Percentiles rank a stretch among this genome's conserved stretches.
phyloP scores from a whole-genome alignment of 148 eudicot genomes.

The Diospyros kaki region DNA sequence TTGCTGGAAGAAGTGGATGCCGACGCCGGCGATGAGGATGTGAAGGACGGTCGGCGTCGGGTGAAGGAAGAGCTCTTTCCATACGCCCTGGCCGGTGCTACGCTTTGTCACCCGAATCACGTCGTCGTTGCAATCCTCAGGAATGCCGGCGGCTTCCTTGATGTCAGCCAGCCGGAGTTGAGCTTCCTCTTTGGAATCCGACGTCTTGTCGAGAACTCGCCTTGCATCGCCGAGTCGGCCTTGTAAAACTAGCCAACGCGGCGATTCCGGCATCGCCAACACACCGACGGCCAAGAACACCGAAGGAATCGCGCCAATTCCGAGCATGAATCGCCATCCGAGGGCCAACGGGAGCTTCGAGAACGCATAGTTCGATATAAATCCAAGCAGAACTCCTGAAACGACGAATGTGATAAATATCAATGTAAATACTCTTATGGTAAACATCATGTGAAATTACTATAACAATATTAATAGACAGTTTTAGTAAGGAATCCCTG shows the following conservation, averaged over 20 bases:
- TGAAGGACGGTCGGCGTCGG: conserved; percentile 39
- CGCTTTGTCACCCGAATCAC: conserved; percentile 31
- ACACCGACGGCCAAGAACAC: conserved; percentile 49
- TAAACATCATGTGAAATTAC: no score
- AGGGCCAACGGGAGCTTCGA: conserved; percentile 45
- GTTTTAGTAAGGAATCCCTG: no score
- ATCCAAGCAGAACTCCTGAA: conserved; percentile 49
- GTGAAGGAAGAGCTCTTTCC: conserved; percentile 55
- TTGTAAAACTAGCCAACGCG: conserved; percentile 82
- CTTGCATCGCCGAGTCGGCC: conserved; percentile 71
- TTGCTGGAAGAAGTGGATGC: conserved; percentile 36
- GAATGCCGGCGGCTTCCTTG: conserved; percentile 69
- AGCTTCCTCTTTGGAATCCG: conserved; percentile 58
- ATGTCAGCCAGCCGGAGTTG: conserved; percentile 47
- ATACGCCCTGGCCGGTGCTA: conserved; percentile 39
- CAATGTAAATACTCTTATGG: no score
- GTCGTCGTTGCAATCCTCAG: conserved; percentile 55
- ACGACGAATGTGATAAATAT: no score
- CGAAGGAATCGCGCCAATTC: conserved; percentile 65
- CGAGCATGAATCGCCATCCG: conserved; percentile 83
- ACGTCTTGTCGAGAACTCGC: conserved; percentile 46
- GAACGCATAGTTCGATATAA: conserved; percentile 64
- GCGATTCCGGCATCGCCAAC: conserved; percentile 74
- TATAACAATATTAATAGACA: no score
- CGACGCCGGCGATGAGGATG: conserved; percentile 22